A percentile compares a stretch with the other conserved stretches of the same genome.
Evolutionary conservation across 306 rosid species (phyloP).

Genomic region (Gastrolobium villosum): DNA sequence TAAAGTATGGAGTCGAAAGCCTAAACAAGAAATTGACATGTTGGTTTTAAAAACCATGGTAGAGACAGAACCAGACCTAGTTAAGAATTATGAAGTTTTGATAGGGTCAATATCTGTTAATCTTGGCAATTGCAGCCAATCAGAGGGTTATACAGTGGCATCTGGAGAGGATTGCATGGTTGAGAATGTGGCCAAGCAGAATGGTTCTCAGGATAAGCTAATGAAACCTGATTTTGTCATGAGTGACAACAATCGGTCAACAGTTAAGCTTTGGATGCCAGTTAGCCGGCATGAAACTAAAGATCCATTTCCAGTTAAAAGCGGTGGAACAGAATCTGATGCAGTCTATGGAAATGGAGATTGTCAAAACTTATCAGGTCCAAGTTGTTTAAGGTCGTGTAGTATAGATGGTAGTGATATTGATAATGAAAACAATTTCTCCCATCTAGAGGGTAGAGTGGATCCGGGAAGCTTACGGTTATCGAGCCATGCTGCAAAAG

Average conservation of each 20-base stretch:
- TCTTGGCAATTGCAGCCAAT: slow-evolving; percentile 58
- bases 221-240: slow-evolving; percentile 53
- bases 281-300: slow-evolving; percentile 58
- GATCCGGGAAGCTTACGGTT: slow-evolving; percentile 47
- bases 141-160: slow-evolving; percentile 54
- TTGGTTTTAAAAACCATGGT: slow-evolving; percentile 50
- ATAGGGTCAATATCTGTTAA: slow-evolving; percentile 86
- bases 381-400: slow-evolving; percentile 45
- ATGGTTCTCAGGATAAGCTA: slow-evolving; percentile 56
- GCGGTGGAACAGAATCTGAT: slow-evolving; percentile 52
- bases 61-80: slow-evolving; percentile 58
- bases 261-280: slow-evolving; percentile 68
- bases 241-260: slow-evolving; percentile 54
- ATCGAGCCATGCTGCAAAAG: slow-evolving; percentile 58
- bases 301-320: slow-evolving; percentile 56
- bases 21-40: slow-evolving; percentile 63
- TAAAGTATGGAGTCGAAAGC: slow-evolving; percentile 75
- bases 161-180: slow-evolving; percentile 49
- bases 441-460: slow-evolving; percentile 38
- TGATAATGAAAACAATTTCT: slow-evolving; percentile 39
- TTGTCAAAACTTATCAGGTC: slow-evolving; percentile 42
- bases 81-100: slow-evolving; percentile 67
- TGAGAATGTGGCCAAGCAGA: slow-evolving; percentile 59
- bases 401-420: slow-evolving; percentile 46
- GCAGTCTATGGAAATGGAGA: slow-evolving; percentile 49